Percentiles rank a stretch among this genome's conserved stretches.
Conservation (phyloP, 805 yeast species). For the Lipomyces sp. region DNA sequence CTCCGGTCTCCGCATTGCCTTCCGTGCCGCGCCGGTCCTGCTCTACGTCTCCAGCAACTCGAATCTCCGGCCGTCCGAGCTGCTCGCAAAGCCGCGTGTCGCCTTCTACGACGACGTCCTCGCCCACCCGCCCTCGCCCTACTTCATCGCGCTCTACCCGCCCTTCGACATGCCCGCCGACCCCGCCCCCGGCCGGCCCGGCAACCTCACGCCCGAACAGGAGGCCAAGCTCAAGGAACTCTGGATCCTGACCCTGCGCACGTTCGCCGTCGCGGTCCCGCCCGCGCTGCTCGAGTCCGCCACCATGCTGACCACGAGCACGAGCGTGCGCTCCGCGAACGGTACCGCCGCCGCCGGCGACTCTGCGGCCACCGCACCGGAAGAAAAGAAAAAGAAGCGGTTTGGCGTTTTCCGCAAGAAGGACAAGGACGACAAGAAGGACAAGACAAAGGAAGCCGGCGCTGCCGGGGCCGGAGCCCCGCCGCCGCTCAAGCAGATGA, state of each 20-base stretch:
- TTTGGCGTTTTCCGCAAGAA: conserved; percentile 31
- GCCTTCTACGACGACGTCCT: conserved; percentile 8
- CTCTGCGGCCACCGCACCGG: conserved; percentile 1
- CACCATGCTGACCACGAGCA: conserved; percentile 3
- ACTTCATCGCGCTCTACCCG: conserved; percentile 21
- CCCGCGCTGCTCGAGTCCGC: conserved; percentile 29
- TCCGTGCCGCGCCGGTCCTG: conserved; percentile 7
- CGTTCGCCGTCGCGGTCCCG: conserved; percentile 28
- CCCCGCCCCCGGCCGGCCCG: conserved; percentile 38
- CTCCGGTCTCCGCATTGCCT: neutral
- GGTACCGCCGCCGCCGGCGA: conserved; percentile 5
- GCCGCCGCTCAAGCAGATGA: neutral
- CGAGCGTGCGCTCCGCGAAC: conserved; percentile 8
- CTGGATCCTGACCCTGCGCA: conserved; percentile 35
- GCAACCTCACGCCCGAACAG: conserved; percentile 40
- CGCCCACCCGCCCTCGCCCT: conserved; percentile 15
- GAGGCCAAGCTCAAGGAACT: conserved; percentile 41
- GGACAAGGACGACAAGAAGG: conserved; percentile 24
- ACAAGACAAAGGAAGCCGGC: no score
- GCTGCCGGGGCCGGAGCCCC: no score
- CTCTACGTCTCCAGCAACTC: neutral
- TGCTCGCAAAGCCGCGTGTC: conserved; percentile 9
- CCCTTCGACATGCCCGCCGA: conserved; percentile 25
- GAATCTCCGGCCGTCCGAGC: conserved; percentile 2
- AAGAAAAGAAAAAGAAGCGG: conserved; percentile 25